Evolutionary conservation across 176 grass and related monocot genomes (phyloP).

Genomic region (Triticum dicoccoides): DNA sequence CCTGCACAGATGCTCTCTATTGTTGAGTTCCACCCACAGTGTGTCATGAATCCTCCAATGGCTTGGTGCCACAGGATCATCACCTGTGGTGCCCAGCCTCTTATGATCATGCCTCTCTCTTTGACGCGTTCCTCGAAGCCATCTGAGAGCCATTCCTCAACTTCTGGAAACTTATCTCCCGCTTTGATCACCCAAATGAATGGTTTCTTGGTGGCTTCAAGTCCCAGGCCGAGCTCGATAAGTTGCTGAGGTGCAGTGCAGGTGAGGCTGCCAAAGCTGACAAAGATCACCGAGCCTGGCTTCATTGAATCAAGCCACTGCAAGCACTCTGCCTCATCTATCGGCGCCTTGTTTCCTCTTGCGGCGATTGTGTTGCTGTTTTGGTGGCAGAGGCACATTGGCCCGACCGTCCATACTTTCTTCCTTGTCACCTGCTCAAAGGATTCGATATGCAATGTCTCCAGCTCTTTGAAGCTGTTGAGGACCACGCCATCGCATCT

Average conservation of each 20-base stretch:
- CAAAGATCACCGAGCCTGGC: conserved; percentile 54
- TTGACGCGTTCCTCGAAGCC: conserved; percentile 48
- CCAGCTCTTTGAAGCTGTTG: conserved; percentile 64
- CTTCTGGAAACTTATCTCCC: conserved; percentile 38
- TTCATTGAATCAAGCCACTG: conserved; percentile 47
- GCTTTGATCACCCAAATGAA: conserved; percentile 70
- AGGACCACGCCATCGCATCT: conserved; percentile 39
- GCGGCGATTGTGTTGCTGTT: conserved; percentile 10
- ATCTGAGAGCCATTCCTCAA: conserved; percentile 55
- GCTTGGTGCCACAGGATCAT: conserved; percentile 60
- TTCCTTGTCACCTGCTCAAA: conserved; percentile 34
- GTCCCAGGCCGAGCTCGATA: conserved; percentile 56
- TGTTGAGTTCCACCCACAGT: conserved; percentile 69
- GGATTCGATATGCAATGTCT: conserved; percentile 36
- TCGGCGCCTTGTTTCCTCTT: conserved; percentile 43
- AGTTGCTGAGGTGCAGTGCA: conserved; percentile 42
- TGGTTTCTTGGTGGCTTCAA: conserved; percentile 52
- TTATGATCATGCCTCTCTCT: conserved; percentile 43
- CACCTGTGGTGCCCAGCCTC: conserved; percentile 58
- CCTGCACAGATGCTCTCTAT: conserved; percentile 51
- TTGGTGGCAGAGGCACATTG: conserved; percentile 48
- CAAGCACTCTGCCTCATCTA: conserved; percentile 48
- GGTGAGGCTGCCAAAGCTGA: conserved; percentile 63
- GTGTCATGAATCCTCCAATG: conserved; percentile 62
- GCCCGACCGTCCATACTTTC: conserved; percentile 60